Evolutionary conservation across 225 moss, liverwort and hornwort genomes (phyloP), one percentile per base, ranked within the genome.

Genomic region (Physcomitrellopsis africana): DNA sequence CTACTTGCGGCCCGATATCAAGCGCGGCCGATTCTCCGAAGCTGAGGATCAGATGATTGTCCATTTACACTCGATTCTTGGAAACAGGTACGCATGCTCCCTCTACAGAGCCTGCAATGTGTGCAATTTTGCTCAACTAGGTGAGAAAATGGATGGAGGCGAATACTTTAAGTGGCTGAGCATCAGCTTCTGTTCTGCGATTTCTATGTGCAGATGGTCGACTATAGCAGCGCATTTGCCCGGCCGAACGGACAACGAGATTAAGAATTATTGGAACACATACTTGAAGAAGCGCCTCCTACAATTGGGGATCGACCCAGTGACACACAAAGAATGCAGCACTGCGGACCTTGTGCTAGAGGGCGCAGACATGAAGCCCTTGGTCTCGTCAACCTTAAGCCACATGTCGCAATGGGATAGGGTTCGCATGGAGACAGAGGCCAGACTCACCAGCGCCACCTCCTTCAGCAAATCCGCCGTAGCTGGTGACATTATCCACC

Each of bases 211-310:
- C 61, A 95, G 95, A 70, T 95, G 95, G 95, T 93, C 93, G 51
- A 91, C 91, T 17, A 95, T 95, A 77, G 95, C 95, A n/a, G 86
- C 91, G 22, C 93, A 95, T 57, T 75, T 95, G 23, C 83, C 93
- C 0, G 90, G 91, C n/a, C 86, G 95, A 69, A 95, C 95, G 3
- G 95, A 95, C 81, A 95, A 95, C 47, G 95, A 95, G 72, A 93
- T 96, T 18, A 96, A 96, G 72, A 95, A 95, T 51, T 92, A 93
- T 81, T 95, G 95, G 95, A 95, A 95, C 80, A 95, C 95, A 23
- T 90, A 93, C 58, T 60, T 96, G 61, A 96, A 96, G 84, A 96
- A 93, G 80, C 87, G 93, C 11, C 81, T 96, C 26, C 7, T 89
- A 43, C 91, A 93, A 63, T 79, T 89, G 63, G 95, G 95, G 11